These are phyloP conservation scores for Ilex paraguariensis DNA, from an alignment of 305 asterid species.

Conservation along the genomic window DNA sequence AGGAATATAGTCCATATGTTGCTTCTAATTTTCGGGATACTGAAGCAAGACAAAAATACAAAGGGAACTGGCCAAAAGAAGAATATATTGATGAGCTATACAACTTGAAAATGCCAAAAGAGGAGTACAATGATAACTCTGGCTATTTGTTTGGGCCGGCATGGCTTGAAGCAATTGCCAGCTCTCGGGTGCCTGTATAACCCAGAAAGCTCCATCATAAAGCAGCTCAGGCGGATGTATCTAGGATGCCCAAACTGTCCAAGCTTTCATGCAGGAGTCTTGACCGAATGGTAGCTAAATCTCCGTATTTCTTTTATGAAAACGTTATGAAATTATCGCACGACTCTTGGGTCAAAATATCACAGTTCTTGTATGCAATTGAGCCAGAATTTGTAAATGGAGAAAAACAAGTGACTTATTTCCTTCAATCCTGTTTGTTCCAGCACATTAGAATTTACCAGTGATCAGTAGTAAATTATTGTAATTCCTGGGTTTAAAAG, in stretches of 20 bases:
- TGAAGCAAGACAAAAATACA: neutral
- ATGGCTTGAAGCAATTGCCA: neutral
- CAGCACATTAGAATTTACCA: too few relatives aligned
- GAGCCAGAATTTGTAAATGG: neutral
- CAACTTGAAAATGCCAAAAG: neutral
- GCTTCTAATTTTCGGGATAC: neutral
- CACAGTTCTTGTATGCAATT: conserved; percentile 8
- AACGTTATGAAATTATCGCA: neutral
- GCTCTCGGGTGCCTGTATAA: neutral
- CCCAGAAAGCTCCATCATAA: neutral
- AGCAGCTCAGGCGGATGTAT: neutral
- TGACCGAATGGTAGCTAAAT: conserved; percentile 1
- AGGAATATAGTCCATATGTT: neutral
- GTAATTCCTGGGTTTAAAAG: too few relatives aligned
- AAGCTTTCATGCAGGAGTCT: conserved; percentile 1
- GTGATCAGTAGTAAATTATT: too few relatives aligned
- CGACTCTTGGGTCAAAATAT: conserved; percentile 5
- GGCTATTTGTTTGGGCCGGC: neutral
- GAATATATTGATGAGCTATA: neutral
- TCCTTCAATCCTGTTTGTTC: too few relatives aligned
- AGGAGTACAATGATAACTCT: neutral
- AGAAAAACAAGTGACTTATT: too few relatives aligned
- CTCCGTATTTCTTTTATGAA: conserved; percentile 5
- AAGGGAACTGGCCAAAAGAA: conserved; percentile 2
- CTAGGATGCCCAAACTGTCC: neutral